Conservation (phyloP, 805 yeast species). For the Maudiozyma serrabonitensis region DNA sequence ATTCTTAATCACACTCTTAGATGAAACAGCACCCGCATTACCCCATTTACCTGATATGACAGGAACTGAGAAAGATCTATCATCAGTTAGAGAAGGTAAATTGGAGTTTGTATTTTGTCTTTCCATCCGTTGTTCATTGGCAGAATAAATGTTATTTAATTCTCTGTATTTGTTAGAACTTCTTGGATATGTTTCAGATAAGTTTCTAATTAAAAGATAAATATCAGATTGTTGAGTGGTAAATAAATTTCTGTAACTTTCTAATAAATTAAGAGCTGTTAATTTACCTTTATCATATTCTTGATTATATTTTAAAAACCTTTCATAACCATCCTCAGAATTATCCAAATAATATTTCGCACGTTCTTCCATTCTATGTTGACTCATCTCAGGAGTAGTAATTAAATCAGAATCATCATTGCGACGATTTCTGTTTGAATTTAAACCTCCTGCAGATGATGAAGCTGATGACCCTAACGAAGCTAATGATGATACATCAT, state of each 20-base stretch:
- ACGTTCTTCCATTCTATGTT: slow-evolving; percentile 65
- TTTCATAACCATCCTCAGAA: slow-evolving; percentile 36
- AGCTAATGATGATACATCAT: not conserved
- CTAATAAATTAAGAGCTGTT: slow-evolving; percentile 39
- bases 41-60: slow-evolving; percentile 27
- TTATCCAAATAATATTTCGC: slow-evolving; percentile 71
- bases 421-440: not conserved
- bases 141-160: slow-evolving; percentile 25
- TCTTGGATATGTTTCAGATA: slow-evolving; percentile 45
- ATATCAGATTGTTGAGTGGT: slow-evolving; percentile 38
- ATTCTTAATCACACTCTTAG: slow-evolving; percentile 7
- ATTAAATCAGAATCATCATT: slow-evolving; percentile 1
- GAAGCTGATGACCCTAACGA: slow-evolving; percentile 3
- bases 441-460: not conserved
- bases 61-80: slow-evolving; percentile 9
- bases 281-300: slow-evolving; percentile 38
- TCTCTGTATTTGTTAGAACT: slow-evolving; percentile 37
- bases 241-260: slow-evolving; percentile 42
- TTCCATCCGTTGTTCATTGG: slow-evolving; percentile 17
- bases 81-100: slow-evolving; percentile 21
- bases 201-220: slow-evolving; percentile 47
- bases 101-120: slow-evolving; percentile 9
- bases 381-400: slow-evolving; percentile 38
- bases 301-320: slow-evolving; percentile 36
- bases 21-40: slow-evolving; percentile 3